Conservation (phyloP, 176 grass and related monocot genomes). For the Carex cristatella region DNA sequence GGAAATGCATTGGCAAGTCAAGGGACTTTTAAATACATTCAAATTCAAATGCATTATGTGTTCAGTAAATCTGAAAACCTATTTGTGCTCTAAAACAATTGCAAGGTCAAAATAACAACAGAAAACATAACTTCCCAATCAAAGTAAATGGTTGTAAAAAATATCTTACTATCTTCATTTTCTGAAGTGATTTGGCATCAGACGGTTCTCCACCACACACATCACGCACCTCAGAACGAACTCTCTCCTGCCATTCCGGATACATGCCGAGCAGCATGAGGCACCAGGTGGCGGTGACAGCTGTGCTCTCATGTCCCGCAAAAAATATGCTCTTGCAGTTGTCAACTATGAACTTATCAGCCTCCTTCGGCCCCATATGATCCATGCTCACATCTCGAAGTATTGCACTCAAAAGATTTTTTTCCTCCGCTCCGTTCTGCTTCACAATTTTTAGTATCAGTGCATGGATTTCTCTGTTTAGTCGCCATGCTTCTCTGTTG, state of each 20-base stretch:
- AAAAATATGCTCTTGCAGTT: slow-evolving; percentile 99
- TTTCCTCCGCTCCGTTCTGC: slow-evolving; percentile 45
- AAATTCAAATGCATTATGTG: background rate
- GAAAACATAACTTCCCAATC: background rate
- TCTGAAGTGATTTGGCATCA: slow-evolving; percentile 60
- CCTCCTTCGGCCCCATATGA: slow-evolving; percentile 23
- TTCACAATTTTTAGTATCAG: slow-evolving; percentile 69
- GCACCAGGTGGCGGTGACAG: slow-evolving; percentile 80
- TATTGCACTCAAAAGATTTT: slow-evolving; percentile 62
- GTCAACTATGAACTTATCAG: slow-evolving; percentile 85
- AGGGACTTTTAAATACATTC: background rate
- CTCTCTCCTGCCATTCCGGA: slow-evolving; percentile 78
- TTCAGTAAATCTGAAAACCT: background rate
- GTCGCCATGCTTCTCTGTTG: slow-evolving; percentile 56
- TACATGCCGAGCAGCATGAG: slow-evolving; percentile 86
- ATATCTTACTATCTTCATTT: slow-evolving; percentile 79
- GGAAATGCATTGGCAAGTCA: background rate
- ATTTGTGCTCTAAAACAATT: background rate
- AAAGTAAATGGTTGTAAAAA: background rate
- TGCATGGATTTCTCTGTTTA: slow-evolving; percentile 65
- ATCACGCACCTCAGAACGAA: slow-evolving; percentile 47
- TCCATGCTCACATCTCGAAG: slow-evolving; percentile 54
- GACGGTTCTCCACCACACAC: slow-evolving; percentile 28
- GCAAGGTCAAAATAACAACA: background rate
- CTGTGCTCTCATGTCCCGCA: slow-evolving; percentile 83